Percentiles rank a stretch among this genome's conserved stretches.
Evolutionary conservation across 2,329 filamentous ascomycete species (phyloP).

Genomic region (Apiospora kogelbergensis): DNA sequence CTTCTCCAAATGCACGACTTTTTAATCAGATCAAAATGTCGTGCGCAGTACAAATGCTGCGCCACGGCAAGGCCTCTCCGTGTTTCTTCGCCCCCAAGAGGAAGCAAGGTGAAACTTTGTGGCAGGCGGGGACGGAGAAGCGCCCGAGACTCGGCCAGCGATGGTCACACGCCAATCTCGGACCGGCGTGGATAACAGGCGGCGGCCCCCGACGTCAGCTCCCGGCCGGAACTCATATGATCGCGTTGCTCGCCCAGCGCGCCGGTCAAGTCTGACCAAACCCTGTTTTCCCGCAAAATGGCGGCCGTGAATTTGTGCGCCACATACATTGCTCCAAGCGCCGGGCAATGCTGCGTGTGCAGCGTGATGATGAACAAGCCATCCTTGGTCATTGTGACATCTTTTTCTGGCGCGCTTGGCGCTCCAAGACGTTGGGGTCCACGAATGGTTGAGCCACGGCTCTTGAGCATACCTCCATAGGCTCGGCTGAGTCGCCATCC

Average conservation of each 20-base stretch:
- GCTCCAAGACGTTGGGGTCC: conserved; percentile 29
- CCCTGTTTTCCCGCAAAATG: background rate
- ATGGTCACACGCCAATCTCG: background rate
- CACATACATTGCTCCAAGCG: background rate
- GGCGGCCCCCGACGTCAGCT: background rate
- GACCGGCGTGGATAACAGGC: background rate
- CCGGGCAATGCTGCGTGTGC: background rate
- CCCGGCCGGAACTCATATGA: background rate
- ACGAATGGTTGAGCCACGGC: conserved; percentile 33
- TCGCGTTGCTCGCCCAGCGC: background rate
- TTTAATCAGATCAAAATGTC: background rate
- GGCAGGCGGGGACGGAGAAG: background rate
- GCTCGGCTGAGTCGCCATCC: conserved; percentile 19
- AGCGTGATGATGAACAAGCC: background rate
- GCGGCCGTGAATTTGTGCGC: background rate
- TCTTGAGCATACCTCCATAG: conserved; percentile 26
- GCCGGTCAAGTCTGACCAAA: background rate
- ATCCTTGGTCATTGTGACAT: background rate
- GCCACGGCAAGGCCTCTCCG: background rate
- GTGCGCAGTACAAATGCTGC: background rate
- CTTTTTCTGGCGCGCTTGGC: conserved; percentile 10
- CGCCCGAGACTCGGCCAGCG: background rate
- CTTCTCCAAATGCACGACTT: background rate
- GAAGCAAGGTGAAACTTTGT: background rate
- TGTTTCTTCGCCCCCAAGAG: background rate